Conservation (phyloP, 306 rosid genomes). For the Neltuma alba region DNA sequence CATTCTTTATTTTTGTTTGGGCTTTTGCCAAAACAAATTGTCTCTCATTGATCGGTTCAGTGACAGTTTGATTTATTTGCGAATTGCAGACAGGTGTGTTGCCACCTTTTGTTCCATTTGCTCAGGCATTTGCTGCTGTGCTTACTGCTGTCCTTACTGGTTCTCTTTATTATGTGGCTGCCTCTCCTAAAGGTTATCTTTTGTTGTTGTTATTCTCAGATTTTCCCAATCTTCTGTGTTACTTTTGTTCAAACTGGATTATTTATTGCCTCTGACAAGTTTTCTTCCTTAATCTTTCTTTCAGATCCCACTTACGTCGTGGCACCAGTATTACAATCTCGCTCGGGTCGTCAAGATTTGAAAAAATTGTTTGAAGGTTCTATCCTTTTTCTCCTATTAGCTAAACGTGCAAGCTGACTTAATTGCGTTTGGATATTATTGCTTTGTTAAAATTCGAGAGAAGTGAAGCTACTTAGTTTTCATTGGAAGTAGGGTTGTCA, state of each 20-base stretch:
- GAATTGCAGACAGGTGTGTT: conserved; percentile 75
- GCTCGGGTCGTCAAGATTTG: conserved; percentile 76
- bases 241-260: conserved; percentile 6
- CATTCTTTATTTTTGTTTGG: neutral
- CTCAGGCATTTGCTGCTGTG: conserved; percentile 96
- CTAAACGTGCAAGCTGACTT: neutral
- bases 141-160: conserved; percentile 90
- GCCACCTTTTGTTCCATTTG: conserved; percentile 96
- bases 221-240: neutral
- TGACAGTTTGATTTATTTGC: conserved; percentile 27
- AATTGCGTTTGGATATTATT: neutral
- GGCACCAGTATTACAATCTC: conserved; percentile 88
- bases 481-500: too few relatives aligned
- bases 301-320: conserved; percentile 91
- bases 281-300: conserved; percentile 21
- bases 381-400: neutral
- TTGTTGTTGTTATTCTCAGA: neutral
- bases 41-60: neutral
- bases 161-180: conserved; percentile 90
- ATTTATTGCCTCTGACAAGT: conserved; percentile 14
- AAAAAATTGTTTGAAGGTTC: conserved; percentile 93
- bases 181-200: conserved; percentile 88
- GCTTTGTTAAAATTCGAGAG: neutral
- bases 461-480: too few relatives aligned
- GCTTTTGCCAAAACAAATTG: neutral